Evolutionary conservation across 371 early-diverging fungal species (phyloP).

Genomic region (Rhizopus delemar): DNA sequence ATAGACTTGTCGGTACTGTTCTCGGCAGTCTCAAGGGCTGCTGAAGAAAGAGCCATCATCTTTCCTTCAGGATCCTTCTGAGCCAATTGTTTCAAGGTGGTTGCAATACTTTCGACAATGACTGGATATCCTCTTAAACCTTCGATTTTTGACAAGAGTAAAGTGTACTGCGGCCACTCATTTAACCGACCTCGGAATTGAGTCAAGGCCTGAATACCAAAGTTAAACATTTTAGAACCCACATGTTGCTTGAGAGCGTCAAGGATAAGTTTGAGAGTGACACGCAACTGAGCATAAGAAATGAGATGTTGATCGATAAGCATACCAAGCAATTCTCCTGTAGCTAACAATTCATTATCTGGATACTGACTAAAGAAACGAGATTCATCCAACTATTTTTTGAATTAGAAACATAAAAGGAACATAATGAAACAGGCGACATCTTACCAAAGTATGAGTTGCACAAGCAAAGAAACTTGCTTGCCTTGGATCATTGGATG

Average conservation of each 20-base stretch:
- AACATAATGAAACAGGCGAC: background rate
- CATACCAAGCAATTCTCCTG: slow-evolving; percentile 85
- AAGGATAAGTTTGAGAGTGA: slow-evolving; percentile 82
- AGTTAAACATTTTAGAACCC: slow-evolving; percentile 82
- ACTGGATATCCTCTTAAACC: slow-evolving; percentile 60
- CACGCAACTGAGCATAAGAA: slow-evolving; percentile 69
- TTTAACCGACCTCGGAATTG: slow-evolving; percentile 81
- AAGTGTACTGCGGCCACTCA: slow-evolving; percentile 91
- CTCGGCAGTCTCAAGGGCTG: slow-evolving; percentile 35
- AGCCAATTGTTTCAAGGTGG: slow-evolving; percentile 33
- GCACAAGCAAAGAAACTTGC: slow-evolving; percentile 79
- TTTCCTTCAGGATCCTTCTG: slow-evolving; percentile 34
- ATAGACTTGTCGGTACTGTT: slow-evolving; percentile 37
- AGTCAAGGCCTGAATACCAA: slow-evolving; percentile 84
- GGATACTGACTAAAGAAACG: slow-evolving; percentile 93
- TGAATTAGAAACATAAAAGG: background rate
- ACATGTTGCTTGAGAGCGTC: slow-evolving; percentile 80
- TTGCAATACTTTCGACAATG: slow-evolving; percentile 32
- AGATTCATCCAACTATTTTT: slow-evolving; percentile 81
- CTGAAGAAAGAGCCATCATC: slow-evolving; percentile 16
- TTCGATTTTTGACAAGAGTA: slow-evolving; percentile 76
- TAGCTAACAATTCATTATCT: slow-evolving; percentile 83
- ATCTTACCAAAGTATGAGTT: slow-evolving; percentile 68
- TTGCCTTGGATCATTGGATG: slow-evolving; percentile 67
- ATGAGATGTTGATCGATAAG: slow-evolving; percentile 85